phyloP scores from a whole-genome alignment of 306 rosid species.

The Prosopis cineraria region DNA sequence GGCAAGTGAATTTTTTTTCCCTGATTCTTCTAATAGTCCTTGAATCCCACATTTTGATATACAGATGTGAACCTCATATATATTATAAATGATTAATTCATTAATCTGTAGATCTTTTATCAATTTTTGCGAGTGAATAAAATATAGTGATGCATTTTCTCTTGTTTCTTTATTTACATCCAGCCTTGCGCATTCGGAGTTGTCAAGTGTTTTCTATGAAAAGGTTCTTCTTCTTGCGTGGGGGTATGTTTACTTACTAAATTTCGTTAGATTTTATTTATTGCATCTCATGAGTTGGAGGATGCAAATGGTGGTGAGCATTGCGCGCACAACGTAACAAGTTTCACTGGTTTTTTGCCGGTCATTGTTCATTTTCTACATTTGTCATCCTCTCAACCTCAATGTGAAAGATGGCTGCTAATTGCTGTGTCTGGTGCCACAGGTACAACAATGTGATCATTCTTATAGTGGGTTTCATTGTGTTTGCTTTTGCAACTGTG shows the following conservation, averaged over 20 bases:
- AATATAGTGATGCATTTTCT: constrained; percentile 16
- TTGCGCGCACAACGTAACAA: neutral
- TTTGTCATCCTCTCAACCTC: neutral
- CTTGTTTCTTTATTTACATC: constrained; percentile 28
- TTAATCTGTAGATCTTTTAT: constrained; percentile 7
- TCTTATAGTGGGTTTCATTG: constrained; percentile 71
- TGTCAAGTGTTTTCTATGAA: constrained; percentile 90
- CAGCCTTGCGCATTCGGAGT: constrained; percentile 96
- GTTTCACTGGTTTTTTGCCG: neutral
- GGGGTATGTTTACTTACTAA: constrained; percentile 48
- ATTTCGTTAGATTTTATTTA: constrained; percentile 17
- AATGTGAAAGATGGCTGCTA: neutral
- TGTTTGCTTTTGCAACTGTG: constrained; percentile 79
- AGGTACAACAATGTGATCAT: constrained; percentile 85
- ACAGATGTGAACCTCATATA: constrained; percentile 11
- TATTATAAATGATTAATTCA: neutral
- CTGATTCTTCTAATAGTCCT: constrained; percentile 9
- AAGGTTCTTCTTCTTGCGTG: constrained; percentile 77
- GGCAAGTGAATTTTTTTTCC: neutral
- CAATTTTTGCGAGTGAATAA: neutral
- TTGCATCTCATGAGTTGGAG: constrained; percentile 25
- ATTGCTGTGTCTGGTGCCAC: constrained; percentile 33
- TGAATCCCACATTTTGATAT: neutral
- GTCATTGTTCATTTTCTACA: constrained; percentile 1
- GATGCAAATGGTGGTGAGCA: constrained; percentile 21